Percentiles rank a stretch among this genome's conserved stretches.
Conservation (phyloP, 345 rosid genomes). For the Noccaea bulbosa region DNA sequence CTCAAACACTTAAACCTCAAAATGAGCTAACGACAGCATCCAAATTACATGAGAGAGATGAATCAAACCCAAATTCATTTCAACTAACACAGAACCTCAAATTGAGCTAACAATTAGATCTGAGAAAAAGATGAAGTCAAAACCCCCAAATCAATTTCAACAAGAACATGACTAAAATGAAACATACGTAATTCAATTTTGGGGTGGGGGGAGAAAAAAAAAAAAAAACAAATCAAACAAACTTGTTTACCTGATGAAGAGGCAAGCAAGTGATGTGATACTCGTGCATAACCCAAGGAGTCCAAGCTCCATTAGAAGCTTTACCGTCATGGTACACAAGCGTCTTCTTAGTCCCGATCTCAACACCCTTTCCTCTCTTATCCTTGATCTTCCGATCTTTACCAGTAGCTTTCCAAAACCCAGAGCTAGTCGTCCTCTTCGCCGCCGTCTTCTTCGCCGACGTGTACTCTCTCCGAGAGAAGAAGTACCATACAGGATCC, state of each 20-base stretch:
- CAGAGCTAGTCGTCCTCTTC: conserved; percentile 44
- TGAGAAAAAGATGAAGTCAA: neutral
- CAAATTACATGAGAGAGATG: neutral
- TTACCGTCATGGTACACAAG: conserved; percentile 43
- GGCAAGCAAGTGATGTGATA: conserved; percentile 42
- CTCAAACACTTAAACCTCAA: conserved; percentile 3
- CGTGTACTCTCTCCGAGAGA: conserved; percentile 20
- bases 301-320: conserved; percentile 1
- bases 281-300: conserved; percentile 46
- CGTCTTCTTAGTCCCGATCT: conserved; percentile 53
- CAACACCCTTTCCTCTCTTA: neutral
- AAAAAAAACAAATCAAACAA: no score
- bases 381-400: conserved; percentile 37
- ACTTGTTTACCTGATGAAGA: conserved; percentile 1
- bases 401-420: conserved; percentile 57
- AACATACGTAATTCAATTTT: no score
- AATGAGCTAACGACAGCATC: no score
- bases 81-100: neutral
- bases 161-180: neutral
- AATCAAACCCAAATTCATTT: neutral
- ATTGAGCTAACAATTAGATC: neutral
- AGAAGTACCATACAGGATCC: conserved; percentile 53
- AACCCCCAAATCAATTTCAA: neutral
- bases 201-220: no score
- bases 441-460: conserved; percentile 21